Percentiles rank a stretch among this genome's conserved stretches.
Evolutionary conservation across 352 stramenopile species (phyloP).

Genomic region (Globisporangium lucens): DNA sequence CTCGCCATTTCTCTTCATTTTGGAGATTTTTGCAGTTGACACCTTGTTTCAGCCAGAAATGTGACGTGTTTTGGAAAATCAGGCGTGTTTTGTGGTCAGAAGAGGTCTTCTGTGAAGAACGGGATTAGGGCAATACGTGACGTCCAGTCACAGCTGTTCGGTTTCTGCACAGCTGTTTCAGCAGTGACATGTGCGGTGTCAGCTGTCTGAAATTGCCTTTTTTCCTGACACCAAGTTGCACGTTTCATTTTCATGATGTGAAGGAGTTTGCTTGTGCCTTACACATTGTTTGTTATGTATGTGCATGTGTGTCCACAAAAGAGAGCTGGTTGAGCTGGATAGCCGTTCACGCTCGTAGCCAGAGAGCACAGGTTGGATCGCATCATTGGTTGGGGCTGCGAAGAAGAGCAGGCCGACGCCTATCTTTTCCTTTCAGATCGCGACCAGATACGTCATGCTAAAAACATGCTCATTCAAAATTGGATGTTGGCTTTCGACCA

Average conservation of each 20-base stretch:
- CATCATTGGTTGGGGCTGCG: too few species aligned
- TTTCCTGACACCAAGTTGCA: neutral
- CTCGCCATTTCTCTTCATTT: neutral
- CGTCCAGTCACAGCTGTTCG: conserved; percentile 1
- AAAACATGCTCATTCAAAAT: too few species aligned
- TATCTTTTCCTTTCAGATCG: too few species aligned
- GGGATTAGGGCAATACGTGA: neutral
- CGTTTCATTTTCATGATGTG: neutral
- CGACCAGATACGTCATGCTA: too few species aligned
- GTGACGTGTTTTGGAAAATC: neutral
- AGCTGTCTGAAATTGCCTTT: neutral
- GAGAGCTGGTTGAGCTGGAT: too few species aligned
- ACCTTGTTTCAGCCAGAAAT: neutral
- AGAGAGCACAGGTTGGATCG: too few species aligned
- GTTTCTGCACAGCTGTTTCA: neutral
- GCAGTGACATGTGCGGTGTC: neutral
- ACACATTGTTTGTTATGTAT: neutral
- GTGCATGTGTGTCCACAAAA: too few species aligned
- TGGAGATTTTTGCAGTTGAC: neutral
- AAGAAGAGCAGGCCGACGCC: too few species aligned
- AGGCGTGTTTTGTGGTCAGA: neutral
- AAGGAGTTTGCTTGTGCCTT: neutral
- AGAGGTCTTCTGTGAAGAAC: neutral
- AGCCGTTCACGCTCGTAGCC: too few species aligned
- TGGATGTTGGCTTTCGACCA: too few species aligned